These are phyloP conservation scores for Coleophoma cylindrospora DNA, from an alignment of 2,329 filamentous ascomycete species.

Conservation along the genomic window DNA sequence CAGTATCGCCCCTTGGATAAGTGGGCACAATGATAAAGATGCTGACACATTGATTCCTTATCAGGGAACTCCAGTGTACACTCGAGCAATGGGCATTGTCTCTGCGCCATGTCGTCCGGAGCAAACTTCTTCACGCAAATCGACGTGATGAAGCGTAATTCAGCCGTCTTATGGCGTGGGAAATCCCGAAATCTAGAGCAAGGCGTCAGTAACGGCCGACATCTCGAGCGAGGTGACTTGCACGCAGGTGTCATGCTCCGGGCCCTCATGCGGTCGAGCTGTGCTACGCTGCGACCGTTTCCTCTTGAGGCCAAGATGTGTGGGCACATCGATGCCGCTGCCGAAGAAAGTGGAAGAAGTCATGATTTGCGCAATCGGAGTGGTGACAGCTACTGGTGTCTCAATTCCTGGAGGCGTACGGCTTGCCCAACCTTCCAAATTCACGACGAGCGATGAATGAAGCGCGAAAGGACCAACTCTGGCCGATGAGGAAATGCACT, in stretches of 20 bases:
- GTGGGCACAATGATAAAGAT: conserved; percentile 20
- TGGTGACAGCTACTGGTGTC: no score
- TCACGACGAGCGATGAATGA: no score
- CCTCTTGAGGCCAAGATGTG: not conserved
- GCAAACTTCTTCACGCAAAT: conserved; percentile 21
- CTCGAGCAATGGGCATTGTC: conserved; percentile 20
- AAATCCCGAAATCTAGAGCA: conserved; percentile 16
- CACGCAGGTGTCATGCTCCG: conserved; percentile 20
- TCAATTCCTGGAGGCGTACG: no score
- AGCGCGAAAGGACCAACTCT: no score
- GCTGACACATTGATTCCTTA: conserved; percentile 21
- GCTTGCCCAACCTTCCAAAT: no score
- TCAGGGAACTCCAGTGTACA: conserved; percentile 16
- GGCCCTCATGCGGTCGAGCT: not conserved
- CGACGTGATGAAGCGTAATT: conserved; percentile 21
- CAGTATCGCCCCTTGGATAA: conserved; percentile 21
- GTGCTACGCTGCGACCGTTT: not conserved
- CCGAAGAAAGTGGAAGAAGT: no score
- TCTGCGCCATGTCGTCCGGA: conserved; percentile 17
- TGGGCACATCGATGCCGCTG: no score
- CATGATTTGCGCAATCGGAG: no score
- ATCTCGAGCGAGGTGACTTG: conserved; percentile 7
- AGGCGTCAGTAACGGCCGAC: conserved; percentile 2
- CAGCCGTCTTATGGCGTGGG: conserved; percentile 21
- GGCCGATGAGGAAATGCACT: no score